phyloP scores from a whole-genome alignment of 2,329 filamentous ascomycete genomes.

The Diaporthe caulivora region DNA sequence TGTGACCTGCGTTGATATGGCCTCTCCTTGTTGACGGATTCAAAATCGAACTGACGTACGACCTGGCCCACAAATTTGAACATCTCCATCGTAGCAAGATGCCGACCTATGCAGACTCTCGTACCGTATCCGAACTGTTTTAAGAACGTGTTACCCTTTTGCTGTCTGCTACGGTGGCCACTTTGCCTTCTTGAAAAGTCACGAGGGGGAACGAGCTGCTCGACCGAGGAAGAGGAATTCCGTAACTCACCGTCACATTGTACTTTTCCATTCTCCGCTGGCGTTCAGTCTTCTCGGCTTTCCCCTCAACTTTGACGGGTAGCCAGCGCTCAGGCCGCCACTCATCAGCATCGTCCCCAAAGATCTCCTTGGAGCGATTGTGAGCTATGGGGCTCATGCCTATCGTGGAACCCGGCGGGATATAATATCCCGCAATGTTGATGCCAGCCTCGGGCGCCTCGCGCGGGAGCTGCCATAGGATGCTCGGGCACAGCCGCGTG shows the following conservation, averaged over 20 bases:
- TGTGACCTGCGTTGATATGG: background rate
- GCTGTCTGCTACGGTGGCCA: fast-evolving
- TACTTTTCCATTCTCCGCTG: background rate
- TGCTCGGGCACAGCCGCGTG: constrained; percentile 2
- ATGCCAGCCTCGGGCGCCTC: background rate
- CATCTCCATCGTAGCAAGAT: constrained; percentile 9
- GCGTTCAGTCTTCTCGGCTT: background rate
- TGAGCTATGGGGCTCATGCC: constrained; percentile 4
- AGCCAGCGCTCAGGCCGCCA: constrained; percentile 7
- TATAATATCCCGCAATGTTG: background rate
- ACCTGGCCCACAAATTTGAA: constrained; percentile 2
- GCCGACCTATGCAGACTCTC: background rate
- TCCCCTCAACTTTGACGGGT: background rate
- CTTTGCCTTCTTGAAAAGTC: background rate
- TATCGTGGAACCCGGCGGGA: background rate
- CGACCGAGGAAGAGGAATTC: background rate
- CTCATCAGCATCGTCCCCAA: constrained; percentile 9
- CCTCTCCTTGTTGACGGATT: background rate
- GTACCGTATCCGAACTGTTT: constrained; percentile 1
- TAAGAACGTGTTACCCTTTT: background rate
- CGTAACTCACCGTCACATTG: background rate
- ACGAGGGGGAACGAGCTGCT: background rate
- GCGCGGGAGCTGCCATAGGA: constrained; percentile 1
- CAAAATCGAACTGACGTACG: background rate
- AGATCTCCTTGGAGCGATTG: constrained; percentile 14